Percentiles rank a stretch among this genome's conserved stretches.
Evolutionary conservation across 208 protist species (phyloP).

Genomic region (Wallacemonas sp.): DNA sequence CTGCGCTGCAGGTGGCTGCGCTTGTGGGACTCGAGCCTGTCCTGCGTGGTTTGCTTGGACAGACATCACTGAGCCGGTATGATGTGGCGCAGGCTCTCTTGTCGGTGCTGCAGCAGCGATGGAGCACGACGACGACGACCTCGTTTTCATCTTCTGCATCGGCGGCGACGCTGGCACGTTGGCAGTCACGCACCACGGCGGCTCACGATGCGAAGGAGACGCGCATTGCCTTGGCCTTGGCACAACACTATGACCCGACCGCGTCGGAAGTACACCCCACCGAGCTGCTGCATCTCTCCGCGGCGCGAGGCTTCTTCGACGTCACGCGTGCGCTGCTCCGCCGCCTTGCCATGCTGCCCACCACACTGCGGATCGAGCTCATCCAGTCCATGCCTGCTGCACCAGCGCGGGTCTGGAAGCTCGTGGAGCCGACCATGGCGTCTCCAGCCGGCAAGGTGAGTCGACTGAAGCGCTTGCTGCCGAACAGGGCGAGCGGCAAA

Average conservation of each 20-base stretch:
- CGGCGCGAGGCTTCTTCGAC: constrained; percentile 42
- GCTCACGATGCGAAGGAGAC: constrained; percentile 9
- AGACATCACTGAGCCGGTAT: constrained; percentile 19
- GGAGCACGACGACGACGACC: not conserved
- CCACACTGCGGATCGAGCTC: constrained; percentile 32
- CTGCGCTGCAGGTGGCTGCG: constrained; percentile 45
- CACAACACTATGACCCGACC: constrained; percentile 38
- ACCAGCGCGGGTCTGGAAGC: constrained; percentile 25
- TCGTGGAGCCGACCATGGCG: constrained; percentile 48
- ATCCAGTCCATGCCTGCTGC: constrained; percentile 41
- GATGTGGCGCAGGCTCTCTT: constrained; percentile 44
- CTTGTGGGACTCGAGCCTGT: constrained; percentile 37
- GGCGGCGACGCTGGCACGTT: not conserved
- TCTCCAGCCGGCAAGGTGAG: constrained; percentile 18
- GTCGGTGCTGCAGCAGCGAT: constrained; percentile 25
- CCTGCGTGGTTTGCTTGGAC: constrained; percentile 49
- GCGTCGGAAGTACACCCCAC: constrained; percentile 40
- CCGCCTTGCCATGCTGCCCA: constrained; percentile 36
- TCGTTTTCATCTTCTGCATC: not conserved
- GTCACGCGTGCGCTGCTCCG: constrained; percentile 43
- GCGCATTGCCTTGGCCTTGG: constrained; percentile 32
- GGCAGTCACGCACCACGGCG: not conserved
- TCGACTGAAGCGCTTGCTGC: constrained; percentile 20
- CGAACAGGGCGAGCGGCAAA: constrained; percentile 30
- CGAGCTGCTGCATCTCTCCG: constrained; percentile 69